These are phyloP conservation scores for Houttuynia cordata DNA, from an alignment of 164 flowering plant species.

Conservation along the genomic window DNA sequence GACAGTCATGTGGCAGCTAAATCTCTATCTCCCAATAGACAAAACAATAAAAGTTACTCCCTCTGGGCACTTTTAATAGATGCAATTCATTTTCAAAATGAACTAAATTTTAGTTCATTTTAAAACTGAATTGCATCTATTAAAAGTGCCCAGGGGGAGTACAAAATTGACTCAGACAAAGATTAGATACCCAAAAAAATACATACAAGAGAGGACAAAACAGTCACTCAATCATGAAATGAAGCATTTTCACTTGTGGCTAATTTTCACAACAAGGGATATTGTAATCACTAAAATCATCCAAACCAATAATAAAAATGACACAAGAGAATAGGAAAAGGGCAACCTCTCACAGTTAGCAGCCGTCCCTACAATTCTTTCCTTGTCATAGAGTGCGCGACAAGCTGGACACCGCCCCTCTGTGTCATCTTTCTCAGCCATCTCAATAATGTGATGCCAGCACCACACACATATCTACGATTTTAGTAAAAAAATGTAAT, in stretches of 20 bases:
- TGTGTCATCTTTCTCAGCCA: slow-evolving; percentile 93
- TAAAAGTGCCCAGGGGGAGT: no score
- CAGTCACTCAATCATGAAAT: no score
- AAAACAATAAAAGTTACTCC: no score
- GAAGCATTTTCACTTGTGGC: neutral
- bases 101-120: no score
- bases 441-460: slow-evolving; percentile 98
- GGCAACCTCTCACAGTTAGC: slow-evolving; percentile 63
- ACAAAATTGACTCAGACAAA: neutral
- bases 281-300: neutral
- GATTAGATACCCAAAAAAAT: no score
- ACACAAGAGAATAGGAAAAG: neutral
- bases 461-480: slow-evolving; percentile 96
- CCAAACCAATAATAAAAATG: neutral
- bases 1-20: neutral
- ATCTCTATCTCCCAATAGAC: neutral
- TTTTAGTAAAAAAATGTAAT: no score
- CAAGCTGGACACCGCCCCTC: slow-evolving; percentile 99
- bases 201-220: no score
- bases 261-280: neutral
- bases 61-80: no score
- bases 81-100: no score
- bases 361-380: slow-evolving; percentile 82
- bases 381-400: slow-evolving; percentile 84
- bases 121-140: no score